phyloP scores from a whole-genome alignment of 441 rosid genomes.

The Hypseocharis bilobata region DNA sequence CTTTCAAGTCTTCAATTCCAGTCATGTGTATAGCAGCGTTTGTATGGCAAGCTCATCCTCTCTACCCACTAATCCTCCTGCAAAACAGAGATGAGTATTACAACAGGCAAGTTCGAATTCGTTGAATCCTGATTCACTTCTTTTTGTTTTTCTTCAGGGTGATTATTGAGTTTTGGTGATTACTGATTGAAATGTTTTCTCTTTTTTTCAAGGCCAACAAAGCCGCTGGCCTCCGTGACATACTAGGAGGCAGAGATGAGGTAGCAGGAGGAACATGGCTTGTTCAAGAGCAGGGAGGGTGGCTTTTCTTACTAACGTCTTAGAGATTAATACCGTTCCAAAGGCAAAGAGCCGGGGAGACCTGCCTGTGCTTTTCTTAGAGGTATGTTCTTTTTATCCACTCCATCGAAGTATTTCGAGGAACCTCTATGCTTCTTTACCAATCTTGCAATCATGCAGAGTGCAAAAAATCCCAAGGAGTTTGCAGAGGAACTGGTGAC shows the following conservation, averaged over 20 bases:
- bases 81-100: slow-evolving; percentile 67
- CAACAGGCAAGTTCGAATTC: slow-evolving; percentile 28
- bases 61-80: slow-evolving; percentile 52
- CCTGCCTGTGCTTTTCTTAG: slow-evolving; percentile 52
- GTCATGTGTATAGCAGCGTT: slow-evolving; percentile 68
- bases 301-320: slow-evolving; percentile 56
- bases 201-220: slow-evolving; percentile 35
- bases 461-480: slow-evolving; percentile 43
- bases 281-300: slow-evolving; percentile 50
- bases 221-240: slow-evolving; percentile 38
- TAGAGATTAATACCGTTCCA: slow-evolving; percentile 42
- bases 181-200: too few species aligned
- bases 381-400: slow-evolving; percentile 38
- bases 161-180: too few species aligned
- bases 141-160: not conserved
- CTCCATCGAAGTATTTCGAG: too few species aligned
- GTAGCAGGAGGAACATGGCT: slow-evolving; percentile 66
- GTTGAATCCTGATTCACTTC: not conserved
- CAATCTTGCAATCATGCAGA: slow-evolving; percentile 23
- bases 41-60: slow-evolving; percentile 55
- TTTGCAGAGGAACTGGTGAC: slow-evolving; percentile 42
- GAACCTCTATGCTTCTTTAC: not conserved
- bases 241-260: slow-evolving; percentile 53
- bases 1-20: too few species aligned
- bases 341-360: slow-evolving; percentile 53